Evolutionary conservation across 805 yeast species (phyloP), one percentile per base, ranked within the genome.

Genomic region (Teunomyces tritomae): DNA sequence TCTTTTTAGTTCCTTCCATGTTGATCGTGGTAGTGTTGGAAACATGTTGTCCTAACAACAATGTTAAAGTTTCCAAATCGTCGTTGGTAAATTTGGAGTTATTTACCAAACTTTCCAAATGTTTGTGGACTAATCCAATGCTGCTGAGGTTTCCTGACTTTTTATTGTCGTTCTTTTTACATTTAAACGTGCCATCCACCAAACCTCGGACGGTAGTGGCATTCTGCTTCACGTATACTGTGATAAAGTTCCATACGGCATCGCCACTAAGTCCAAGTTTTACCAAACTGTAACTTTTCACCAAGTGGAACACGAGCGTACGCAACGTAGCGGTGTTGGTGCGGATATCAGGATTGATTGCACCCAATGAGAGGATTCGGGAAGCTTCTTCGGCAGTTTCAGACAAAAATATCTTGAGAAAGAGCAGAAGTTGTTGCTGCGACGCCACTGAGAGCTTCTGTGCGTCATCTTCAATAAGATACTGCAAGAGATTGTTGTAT

Each of bases 331-430:
- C 69, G 35, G 82, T 76, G 56, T 84, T 83, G 44, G 67, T 69
- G 9, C 71, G 64, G 32, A 87, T 87, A 43, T 84, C 89, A 3
- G 84, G 83, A 57, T 87, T 87, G 44, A 83, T 81, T 27, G 85
- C 79, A 1, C 95, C 95, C 35, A 87, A 63, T 1, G 90, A 82
- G 39, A 86, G 75, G 2, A 86, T 74, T 60, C 77, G 79, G 6
- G 79, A 74, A 27, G 79, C 66, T 52, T 87, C 92, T 24, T 74
- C 78, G 2, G 84, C 72, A 5, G 84, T 79, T 58, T 87, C 94
- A 43, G 63, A 67, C 2, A 87, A 62, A 56, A 78, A 87, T 7
- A 76, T 73, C 59, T 78, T 78, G 45, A 86, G 62, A 56, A 86
- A 85, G 1, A 69, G 51, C 39, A 77, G 74, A 14, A 86, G 61